Base-by-base conservation (phyloP, 352 stramenopile species). In the Globisporangium cylindrosporum region DNA sequence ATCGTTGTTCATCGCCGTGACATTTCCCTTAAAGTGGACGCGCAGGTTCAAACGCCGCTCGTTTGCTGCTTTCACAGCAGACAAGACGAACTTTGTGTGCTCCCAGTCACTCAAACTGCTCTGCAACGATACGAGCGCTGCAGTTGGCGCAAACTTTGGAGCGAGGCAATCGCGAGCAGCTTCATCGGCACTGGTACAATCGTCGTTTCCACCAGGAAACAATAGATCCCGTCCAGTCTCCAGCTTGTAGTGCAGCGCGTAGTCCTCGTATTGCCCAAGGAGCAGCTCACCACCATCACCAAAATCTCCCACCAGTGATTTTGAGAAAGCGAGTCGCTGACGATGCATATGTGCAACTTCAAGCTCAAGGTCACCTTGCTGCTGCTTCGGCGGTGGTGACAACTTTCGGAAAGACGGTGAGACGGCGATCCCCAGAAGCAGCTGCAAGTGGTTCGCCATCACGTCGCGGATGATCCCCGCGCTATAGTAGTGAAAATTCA, bases 391-490 rank as follows among this genome's bases (percentile, higher is more conserved):
- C 22, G 41, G 15, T 7, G 38, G 12, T 20, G 15, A 49, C 12
- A 49, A 18, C 15, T 22, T n/a, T 49, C 7, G 41, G 41, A 86
- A 76, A 1, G 77, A 81, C 27, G 80, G 75, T 1, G 72, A 24
- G 3, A 82, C 73, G 15, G 80, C 59, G 49, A 78, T 54, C 1
- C 70, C 72, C 0, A 92, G 67, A 20, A 95, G 64, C 14, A 93
- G 67, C 15, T 92, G 86, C 32, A 96, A 70, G 36, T 96, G 88
- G 66, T 95, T 96, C 24, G 82, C 79, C 76, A 95, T 92, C 4
- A 94, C 81, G 46, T 96, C 87, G 9, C 88, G 84, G 29, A 96
- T 77, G 34, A 96, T 91, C 2, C 88, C 88, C 32, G 76, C 75
- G 27, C 80, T 91, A 46, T 4, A 43, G 20, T 32, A 32, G 41